Evolutionary conservation across 2,329 filamentous ascomycete genomes (phyloP).

Genomic region (Cordyceps pruinosa): DNA sequence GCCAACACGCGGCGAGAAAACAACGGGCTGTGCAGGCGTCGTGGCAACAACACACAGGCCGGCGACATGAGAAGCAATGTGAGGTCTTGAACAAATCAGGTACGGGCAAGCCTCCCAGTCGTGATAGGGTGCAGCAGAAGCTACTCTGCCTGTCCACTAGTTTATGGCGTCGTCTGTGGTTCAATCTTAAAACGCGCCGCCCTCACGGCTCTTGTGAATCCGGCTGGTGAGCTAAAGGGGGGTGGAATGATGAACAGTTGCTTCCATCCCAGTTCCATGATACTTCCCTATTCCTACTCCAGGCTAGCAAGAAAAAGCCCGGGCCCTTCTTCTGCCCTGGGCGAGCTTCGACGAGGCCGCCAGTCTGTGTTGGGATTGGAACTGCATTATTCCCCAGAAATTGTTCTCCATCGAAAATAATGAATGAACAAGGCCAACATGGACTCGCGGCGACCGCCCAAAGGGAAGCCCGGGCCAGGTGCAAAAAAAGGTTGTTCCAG

Average conservation of each 20-base stretch:
- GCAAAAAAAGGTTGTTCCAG: neutral
- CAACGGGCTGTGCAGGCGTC: no score
- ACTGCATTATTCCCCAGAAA: conserved; percentile 5
- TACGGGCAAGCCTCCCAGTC: neutral
- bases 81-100: neutral
- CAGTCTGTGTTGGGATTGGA: neutral
- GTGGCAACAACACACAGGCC: no score
- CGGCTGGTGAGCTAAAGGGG: neutral
- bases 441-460: neutral
- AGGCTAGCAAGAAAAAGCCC: neutral
- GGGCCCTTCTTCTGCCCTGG: neutral
- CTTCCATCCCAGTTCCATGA: neutral
- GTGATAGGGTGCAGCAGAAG: neutral
- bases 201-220: neutral
- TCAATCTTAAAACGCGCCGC: conserved; percentile 3
- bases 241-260: neutral
- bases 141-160: neutral
- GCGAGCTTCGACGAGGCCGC: neutral
- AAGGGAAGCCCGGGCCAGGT: neutral
- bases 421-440: neutral
- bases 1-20: neutral
- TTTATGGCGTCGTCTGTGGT: neutral
- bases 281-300: neutral
- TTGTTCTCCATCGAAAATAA: neutral
- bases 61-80: neutral